Evolutionary conservation across 2,329 filamentous ascomycete species (phyloP).

Genomic region (Tolypocladium ophioglossoides): DNA sequence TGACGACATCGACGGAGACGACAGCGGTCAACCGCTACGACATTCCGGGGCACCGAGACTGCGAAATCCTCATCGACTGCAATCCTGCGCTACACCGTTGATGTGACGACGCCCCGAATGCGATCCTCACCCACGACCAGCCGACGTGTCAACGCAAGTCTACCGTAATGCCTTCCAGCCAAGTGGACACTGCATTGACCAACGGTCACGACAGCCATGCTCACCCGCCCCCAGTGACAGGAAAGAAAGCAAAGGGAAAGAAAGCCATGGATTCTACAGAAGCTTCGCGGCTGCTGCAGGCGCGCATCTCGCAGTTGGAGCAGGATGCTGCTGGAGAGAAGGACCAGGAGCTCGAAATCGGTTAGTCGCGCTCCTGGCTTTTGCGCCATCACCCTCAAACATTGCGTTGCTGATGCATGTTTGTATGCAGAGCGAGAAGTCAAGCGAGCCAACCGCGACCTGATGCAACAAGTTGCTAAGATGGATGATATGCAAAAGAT

Average conservation of each 20-base stretch:
- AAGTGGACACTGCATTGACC: constrained; percentile 28
- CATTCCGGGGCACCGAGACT: background rate
- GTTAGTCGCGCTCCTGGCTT: constrained; percentile 37
- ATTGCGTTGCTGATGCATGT: background rate
- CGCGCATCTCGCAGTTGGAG: constrained; percentile 91
- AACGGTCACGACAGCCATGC: constrained; percentile 30
- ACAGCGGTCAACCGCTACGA: background rate
- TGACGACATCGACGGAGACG: background rate
- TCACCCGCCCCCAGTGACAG: constrained; percentile 30
- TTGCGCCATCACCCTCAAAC: background rate
- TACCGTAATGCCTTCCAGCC: constrained; percentile 27
- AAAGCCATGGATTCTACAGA: constrained; percentile 78
- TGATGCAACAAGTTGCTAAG: constrained; percentile 79
- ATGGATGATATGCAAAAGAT: constrained; percentile 89
- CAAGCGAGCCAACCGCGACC: constrained; percentile 83
- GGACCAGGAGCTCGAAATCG: constrained; percentile 92
- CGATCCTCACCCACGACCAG: constrained; percentile 3
- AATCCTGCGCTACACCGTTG: constrained; percentile 1
- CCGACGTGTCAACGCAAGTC: constrained; percentile 6
- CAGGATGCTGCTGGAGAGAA: constrained; percentile 88
- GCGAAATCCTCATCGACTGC: background rate
- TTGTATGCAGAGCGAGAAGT: constrained; percentile 68
- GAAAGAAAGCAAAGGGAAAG: constrained; percentile 76
- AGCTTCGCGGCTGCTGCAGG: constrained; percentile 81
- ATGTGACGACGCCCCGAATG: constrained; percentile 6